Evolutionary conservation across 768 basidiomycete genomes (phyloP), one percentile per base, ranked within the genome.

Genomic region (Suillus hirtellus): DNA sequence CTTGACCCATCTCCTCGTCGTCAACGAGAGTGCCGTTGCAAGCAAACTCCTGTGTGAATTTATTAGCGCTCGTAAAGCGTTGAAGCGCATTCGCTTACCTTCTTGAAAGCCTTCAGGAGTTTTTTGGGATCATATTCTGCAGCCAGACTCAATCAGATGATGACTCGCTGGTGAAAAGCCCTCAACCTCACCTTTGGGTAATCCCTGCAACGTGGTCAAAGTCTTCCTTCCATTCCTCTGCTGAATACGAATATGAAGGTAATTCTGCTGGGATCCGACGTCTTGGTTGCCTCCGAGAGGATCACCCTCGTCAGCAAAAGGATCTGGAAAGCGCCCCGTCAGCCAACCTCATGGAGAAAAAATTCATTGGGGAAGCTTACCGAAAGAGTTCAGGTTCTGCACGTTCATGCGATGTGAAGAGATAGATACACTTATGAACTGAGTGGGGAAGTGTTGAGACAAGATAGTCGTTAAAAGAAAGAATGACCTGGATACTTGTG

Each of bases 191-290:
- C 93, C 87, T 78, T 91, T 94, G 61, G 93, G 92, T 68, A 99
- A 78, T 66, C 97, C 97, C 78, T 99, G 96, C 69, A 99, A 83
- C 63, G 96, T 99, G 47, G 97, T 99, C 82, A 98, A 79, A 65
- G 95, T 97, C 85, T 99, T 99, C 73, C 97, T 86, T 66, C 97
- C 97, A 86, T 99, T 99, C 74, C 97, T 87, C 79, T 99, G 97
- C 78, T 99, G 97, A 72, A 99, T 92, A 82, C 97, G 94, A 74
- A 96, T 92, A 77, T 96, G 94, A 76, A 96, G 92, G 77, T 93
- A 89, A 75, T 93, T 87, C 72, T 86, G 79, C 76, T 88, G 87
- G 67, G 90, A 89, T 69, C 90, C 90, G 72, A 93, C 90, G 82
- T 92, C 88, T 71, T 88, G 79, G 72, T 76, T 84, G 72, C 82